Base-by-base conservation (phyloP, 2,329 filamentous ascomycete species). In the Pseudonectria buxi region DNA sequence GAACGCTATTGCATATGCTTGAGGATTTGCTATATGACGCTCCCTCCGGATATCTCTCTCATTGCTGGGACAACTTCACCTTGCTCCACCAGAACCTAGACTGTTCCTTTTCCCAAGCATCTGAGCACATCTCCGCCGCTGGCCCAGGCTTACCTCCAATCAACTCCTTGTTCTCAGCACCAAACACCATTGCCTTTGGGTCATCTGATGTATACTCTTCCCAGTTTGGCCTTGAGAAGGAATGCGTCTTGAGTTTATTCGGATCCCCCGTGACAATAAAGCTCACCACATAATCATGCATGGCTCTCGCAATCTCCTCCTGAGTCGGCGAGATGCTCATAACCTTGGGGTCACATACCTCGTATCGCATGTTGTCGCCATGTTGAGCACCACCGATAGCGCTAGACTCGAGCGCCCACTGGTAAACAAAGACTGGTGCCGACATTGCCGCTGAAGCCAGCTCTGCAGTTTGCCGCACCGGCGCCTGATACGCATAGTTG, bases 401-500 rank as follows among this genome's bases (percentile, higher is more conserved):
- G 0, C 59, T 65, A 6, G 60, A 60, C 4, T 67, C 61, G 1
- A 72, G 49, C 0, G 72, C 72, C 73, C 73, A 54, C 14, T 54
- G 51, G 26, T 54, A 54, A 4, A 54, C 28, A 11, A 47, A 54
- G 1, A 52, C 48, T 0, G 51, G 51, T n/a, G n/a, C n/a, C n/a
- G n/a, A n/a, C 0, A 33, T 28, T 10, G 39, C 43, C 1, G 35
- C 28, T 1, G 44, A 46, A 0, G 50, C 50, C 0, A 54, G 26
- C 5, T 49, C 43, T 3, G 66, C 70, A 0, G 69, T 74, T 45
- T 75, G 71, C 0, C 68, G 61, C 0, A 71, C 70, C 0, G 72
- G 71, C 1, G 66, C 64, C 0, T 72, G 63, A 33, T 76, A 76
- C 0, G 71, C 71, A 33, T 72, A 76, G 39, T 76, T 67, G 0